A percentile compares a stretch with the other conserved stretches of the same genome.
phyloP scores from a whole-genome alignment of 1,284 basidiomycete genomes.

The Cystobasidiaceae sp. region DNA sequence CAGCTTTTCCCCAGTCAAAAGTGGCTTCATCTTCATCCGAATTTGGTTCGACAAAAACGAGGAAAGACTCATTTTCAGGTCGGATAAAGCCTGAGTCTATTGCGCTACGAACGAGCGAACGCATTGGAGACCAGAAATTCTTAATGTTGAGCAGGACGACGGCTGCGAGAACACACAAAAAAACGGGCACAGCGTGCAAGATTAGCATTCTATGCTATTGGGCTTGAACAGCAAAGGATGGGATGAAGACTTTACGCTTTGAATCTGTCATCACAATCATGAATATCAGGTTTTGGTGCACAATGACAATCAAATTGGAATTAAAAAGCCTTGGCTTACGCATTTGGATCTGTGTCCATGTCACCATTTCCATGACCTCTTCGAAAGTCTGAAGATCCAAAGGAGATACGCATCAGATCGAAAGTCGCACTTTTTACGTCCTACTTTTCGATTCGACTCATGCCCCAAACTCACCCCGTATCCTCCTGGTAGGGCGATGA shows the following conservation, averaged over 20 bases:
- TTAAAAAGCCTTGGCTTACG: too few species aligned
- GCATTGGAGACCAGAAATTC: conserved; percentile 23
- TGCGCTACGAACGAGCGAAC: conserved; percentile 17
- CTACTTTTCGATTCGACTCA: background rate
- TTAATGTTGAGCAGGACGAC: conserved; percentile 29
- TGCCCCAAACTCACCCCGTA: conserved; percentile 36
- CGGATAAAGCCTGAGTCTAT: conserved; percentile 21
- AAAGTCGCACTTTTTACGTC: background rate
- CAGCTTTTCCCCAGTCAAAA: conserved; percentile 24
- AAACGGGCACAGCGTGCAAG: background rate
- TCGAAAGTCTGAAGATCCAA: conserved; percentile 43
- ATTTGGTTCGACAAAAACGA: conserved; percentile 20
- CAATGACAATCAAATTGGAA: too few species aligned
- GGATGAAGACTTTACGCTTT: conserved; percentile 37
- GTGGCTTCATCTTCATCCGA: background rate
- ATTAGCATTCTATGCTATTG: background rate
- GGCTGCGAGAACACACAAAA: background rate
- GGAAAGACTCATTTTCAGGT: conserved; percentile 15
- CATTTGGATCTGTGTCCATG: conserved; percentile 45
- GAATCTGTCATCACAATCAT: conserved; percentile 23
- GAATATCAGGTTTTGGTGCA: background rate
- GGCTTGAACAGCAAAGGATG: background rate
- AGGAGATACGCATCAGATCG: background rate
- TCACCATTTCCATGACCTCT: conserved; percentile 46
- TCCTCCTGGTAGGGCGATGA: conserved; percentile 45